Base-by-base conservation (phyloP, 192 early-diverging fungal genomes). In the Backusella morwellensis region DNA sequence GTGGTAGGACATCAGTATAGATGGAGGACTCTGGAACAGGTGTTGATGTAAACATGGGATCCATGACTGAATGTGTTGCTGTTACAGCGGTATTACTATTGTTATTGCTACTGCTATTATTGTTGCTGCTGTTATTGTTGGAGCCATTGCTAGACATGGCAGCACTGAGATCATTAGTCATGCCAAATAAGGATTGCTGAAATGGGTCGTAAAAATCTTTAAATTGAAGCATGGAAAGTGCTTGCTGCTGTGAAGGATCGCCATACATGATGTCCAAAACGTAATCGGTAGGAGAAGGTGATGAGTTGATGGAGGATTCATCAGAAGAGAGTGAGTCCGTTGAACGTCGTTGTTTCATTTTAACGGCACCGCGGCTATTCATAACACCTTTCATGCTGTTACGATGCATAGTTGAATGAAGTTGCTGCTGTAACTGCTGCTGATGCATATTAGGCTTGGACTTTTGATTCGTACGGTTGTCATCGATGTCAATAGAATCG, bases 401-500 rank as follows among this genome's bases (percentile, higher is more conserved):
- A 5, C 19, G 38, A 23, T 70, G 35, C 35, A 41, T 70, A 29
- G 56, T 63, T 26, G 56, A 63, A 63, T 63, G 56, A 21, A 40
- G 35, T 19, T 72, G 11, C 1, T 72, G 26, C 21, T 47, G 29
- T 72, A 47, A 6, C 17, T 44, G 15, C 19, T 72, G 56, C 4
- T 63, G 56, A 12, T 23, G 56, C 9, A 63, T 63, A 63, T 63
- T 23, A 29, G 56, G 56, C 23, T 63, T 63, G 6, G 56, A 63
- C 4, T 63, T 63, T 63, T 63, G 56, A 63, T 63, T 63, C 26
- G 56, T 29, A 63, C 32, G 34, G 3, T 68, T 75, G 35, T 40
- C 79, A 21, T 88, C 84, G 1, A 74, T 76, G 17, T 86, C 87
- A 6, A 75, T 76, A 29, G 70, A 73, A 23, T 88, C 87, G 44